Evolutionary conservation across 352 stramenopile species (phyloP).

Genomic region (Phytopythium mirpurense): DNA sequence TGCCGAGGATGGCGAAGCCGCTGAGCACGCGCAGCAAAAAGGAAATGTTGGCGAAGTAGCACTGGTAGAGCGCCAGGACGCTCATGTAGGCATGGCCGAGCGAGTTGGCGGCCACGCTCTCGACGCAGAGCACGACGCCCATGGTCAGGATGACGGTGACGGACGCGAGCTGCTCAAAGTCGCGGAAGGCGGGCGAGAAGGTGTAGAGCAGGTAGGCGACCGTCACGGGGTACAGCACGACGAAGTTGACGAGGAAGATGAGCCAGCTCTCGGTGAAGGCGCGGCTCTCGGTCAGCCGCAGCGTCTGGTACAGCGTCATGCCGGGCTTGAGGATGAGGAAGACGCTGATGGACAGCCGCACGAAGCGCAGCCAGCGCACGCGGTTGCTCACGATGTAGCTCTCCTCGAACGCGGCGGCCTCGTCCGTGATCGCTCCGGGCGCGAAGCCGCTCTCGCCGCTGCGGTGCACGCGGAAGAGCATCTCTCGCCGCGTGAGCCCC

Average conservation of each 20-base stretch:
- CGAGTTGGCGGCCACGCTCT: conserved; percentile 64
- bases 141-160: conserved; percentile 52
- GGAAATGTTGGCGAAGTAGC: conserved; percentile 78
- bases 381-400: conserved; percentile 71
- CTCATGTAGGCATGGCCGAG: conserved; percentile 76
- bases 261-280: conserved; percentile 51
- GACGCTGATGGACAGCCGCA: conserved; percentile 57
- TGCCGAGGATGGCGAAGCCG: conserved; percentile 52
- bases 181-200: conserved; percentile 57
- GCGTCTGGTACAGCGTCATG: conserved; percentile 70
- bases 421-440: conserved; percentile 29
- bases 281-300: conserved; percentile 35
- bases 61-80: conserved; percentile 74
- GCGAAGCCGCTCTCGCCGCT: background rate
- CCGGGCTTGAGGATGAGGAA: conserved; percentile 69
- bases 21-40: conserved; percentile 57
- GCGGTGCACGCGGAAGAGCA: conserved; percentile 54
- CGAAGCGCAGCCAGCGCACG: conserved; percentile 59
- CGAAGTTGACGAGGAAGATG: conserved; percentile 78
- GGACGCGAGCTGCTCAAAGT: conserved; percentile 53
- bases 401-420: conserved; percentile 65
- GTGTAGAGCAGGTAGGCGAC: conserved; percentile 57
- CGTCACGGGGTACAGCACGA: conserved; percentile 65
- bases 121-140: conserved; percentile 51
- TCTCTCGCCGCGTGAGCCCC: conserved; percentile 59